Base-by-base conservation (phyloP, 192 early-diverging fungal genomes). In the Backusella australiensis region DNA sequence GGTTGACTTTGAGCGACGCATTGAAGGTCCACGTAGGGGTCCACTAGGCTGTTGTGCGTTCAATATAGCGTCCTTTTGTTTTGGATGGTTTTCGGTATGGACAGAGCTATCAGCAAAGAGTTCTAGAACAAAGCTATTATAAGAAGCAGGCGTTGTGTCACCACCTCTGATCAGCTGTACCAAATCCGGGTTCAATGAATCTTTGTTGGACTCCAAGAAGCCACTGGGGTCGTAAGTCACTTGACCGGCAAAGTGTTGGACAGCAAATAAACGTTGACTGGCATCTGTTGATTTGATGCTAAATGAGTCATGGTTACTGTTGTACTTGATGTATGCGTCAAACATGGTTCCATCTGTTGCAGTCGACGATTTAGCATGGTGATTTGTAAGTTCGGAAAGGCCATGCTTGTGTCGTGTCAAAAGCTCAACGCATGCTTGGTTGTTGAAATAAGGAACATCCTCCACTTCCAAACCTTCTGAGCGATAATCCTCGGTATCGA, bases 21-120 rank as follows among this genome's bases (percentile, higher is more conserved):
- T 90, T 34, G 88, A 89, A 9, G 94, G 93, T 19, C 88, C 79
- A 14, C 93, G 89, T 68, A 85, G 87, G 4, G 93, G 92, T 73
- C 91, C 89, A 69, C 86, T 86, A 6, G 86, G 81, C 81, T 93
- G 91, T 82, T 96, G 92, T 3, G 94, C 94, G 14, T 90, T 87
- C 34, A 96, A 90, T 72, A 96, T 92, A 14, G 91, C 90, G 29
- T 81, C 78, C 26, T 89, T 84, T 70, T 93, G 88, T 26, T 90
- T 90, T n/a, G 94, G 96, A 81, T 97, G 96, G 35, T 90, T 89
- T 80, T 95, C 92, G 12, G 91, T 93, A 44, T 90, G 86, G 23
- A 97, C 82, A 41, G 85, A 85, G 41, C 86, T 86, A 56, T 94
- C 92, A 17, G 90, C 88, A 76, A 97, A 94, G 52, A 97, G 76